phyloP scores from a whole-genome alignment of 352 stramenopile species.

The Phytophthora fragariaefolia region DNA sequence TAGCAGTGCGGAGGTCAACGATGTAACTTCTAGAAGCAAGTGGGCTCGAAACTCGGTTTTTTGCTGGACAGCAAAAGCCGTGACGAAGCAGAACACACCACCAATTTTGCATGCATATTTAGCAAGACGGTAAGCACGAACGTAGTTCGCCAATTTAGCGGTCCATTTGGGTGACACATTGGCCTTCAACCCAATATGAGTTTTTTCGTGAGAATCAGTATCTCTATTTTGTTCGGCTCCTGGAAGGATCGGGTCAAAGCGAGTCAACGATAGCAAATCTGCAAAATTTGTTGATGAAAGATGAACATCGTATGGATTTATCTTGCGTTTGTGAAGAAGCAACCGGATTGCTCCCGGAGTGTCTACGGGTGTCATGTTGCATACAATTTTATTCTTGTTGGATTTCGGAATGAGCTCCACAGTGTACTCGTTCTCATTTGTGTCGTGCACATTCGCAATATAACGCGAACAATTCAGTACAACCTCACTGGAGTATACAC shows the following conservation, averaged over 20 bases:
- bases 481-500: slow-evolving; percentile 52
- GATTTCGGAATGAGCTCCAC: slow-evolving; percentile 32
- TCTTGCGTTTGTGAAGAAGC: slow-evolving; percentile 44
- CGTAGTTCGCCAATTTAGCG: slow-evolving; percentile 47
- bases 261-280: slow-evolving; percentile 48
- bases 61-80: slow-evolving; percentile 58
- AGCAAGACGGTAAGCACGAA: slow-evolving; percentile 53
- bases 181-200: slow-evolving; percentile 21
- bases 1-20: slow-evolving; percentile 6
- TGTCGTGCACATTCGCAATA: slow-evolving; percentile 40
- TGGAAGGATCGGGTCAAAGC: slow-evolving; percentile 18
- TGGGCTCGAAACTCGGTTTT: slow-evolving; percentile 65
- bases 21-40: slow-evolving; percentile 53
- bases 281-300: slow-evolving; percentile 53
- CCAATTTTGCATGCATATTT: slow-evolving; percentile 51
- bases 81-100: slow-evolving; percentile 45
- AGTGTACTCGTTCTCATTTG: slow-evolving; percentile 30
- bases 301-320: slow-evolving; percentile 59
- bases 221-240: background rate
- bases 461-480: slow-evolving; percentile 15
- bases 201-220: background rate
- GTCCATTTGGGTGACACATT: slow-evolving; percentile 43
- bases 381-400: slow-evolving; percentile 2
- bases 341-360: background rate
- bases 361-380: background rate